Conservation (phyloP, 495 filamentous ascomycete species). For the Corynascus novoguineensis region DNA sequence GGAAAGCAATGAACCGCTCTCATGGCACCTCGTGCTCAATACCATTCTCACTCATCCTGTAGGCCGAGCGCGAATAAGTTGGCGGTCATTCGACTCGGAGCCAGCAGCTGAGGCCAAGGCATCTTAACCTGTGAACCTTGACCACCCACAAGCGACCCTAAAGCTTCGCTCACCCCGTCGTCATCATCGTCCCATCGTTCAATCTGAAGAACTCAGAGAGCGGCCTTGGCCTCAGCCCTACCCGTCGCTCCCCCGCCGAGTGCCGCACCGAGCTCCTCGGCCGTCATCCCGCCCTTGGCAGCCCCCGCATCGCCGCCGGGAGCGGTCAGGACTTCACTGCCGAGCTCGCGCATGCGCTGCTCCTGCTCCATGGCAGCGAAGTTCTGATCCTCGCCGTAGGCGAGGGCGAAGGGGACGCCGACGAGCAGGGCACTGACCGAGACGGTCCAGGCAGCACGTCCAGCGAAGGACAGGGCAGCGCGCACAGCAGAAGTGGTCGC, state of each 20-base stretch:
- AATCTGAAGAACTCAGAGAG: conserved; percentile 6
- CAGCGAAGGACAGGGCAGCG: conserved; percentile 59
- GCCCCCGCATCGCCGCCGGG: neutral
- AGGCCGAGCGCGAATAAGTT: too few species aligned
- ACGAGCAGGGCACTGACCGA: conserved; percentile 82
- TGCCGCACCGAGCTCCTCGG: conserved; percentile 3
- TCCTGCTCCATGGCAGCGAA: conserved; percentile 94
- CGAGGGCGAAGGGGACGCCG: conserved; percentile 87
- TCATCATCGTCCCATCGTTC: neutral
- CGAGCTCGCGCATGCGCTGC: conserved; percentile 83
- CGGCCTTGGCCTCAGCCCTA: conserved; percentile 12
- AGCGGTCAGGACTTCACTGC: conserved; percentile 42
- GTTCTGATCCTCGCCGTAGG: conserved; percentile 92
- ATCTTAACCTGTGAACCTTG: too few species aligned
- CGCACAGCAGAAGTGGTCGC: conserved; percentile 52
- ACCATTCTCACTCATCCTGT: neutral
- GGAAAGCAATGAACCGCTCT: neutral
- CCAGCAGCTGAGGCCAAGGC: too few species aligned
- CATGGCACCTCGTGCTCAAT: too few species aligned
- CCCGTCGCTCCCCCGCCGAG: neutral
- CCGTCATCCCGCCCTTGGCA: conserved; percentile 9
- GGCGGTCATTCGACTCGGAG: too few species aligned
- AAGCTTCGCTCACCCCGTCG: neutral
- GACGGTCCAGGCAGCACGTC: conserved; percentile 82
- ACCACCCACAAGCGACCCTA: neutral